Evolutionary conservation across 2,329 filamentous ascomycete genomes (phyloP).

Genomic region (Apiospora sp.): DNA sequence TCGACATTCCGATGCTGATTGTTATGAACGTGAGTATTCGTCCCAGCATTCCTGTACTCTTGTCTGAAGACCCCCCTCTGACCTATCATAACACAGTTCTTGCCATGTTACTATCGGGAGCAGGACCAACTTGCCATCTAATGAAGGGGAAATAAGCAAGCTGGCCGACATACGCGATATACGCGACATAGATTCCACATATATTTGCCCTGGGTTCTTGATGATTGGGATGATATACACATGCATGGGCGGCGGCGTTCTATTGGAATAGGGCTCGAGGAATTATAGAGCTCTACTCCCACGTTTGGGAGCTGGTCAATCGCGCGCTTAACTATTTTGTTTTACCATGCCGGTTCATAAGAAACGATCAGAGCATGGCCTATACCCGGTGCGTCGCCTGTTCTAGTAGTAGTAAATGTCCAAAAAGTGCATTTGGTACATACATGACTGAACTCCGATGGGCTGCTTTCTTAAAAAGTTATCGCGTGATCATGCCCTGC

Average conservation of each 20-base stretch:
- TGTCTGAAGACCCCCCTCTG: not conserved
- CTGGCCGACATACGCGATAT: slow-evolving; percentile 29
- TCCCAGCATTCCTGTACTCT: not conserved
- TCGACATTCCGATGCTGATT: slow-evolving; percentile 98
- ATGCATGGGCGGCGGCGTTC: slow-evolving; percentile 45
- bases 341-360: slow-evolving; percentile 10
- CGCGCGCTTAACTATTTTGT: slow-evolving; percentile 26
- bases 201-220: slow-evolving; percentile 21
- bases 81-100: slow-evolving; percentile 51
- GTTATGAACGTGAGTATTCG: slow-evolving; percentile 87
- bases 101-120: slow-evolving; percentile 67
- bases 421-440: not conserved
- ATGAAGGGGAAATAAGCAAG: not conserved
- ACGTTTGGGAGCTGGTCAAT: slow-evolving; percentile 39
- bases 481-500: not conserved
- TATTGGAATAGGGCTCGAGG: slow-evolving; percentile 39
- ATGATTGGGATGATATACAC: not conserved
- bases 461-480: not conserved
- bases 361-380: slow-evolving; percentile 19
- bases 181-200: slow-evolving; percentile 29
- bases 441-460: not conserved
- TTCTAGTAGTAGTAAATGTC: slow-evolving; percentile 18
- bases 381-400: slow-evolving; percentile 23
- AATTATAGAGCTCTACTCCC: slow-evolving; percentile 38
- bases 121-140: slow-evolving; percentile 66